phyloP scores from a whole-genome alignment of 352 stramenopile genomes.

The Phytophthora uliginosa region DNA sequence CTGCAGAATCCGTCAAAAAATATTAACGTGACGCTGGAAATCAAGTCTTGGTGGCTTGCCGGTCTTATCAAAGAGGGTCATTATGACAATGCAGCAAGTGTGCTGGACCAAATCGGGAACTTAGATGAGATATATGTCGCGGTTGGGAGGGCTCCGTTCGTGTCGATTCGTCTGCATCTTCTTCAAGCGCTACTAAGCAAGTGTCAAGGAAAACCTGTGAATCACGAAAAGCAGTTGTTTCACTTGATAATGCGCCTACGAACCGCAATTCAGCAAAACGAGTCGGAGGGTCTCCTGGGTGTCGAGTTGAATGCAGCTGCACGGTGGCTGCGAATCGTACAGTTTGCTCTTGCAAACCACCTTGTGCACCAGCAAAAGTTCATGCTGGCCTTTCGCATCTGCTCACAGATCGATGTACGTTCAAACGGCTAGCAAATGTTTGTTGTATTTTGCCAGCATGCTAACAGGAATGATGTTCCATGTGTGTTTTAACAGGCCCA shows the following conservation, averaged over 20 bases:
- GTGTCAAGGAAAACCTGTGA: conserved; percentile 64
- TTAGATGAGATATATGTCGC: conserved; percentile 49
- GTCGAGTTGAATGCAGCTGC: conserved; percentile 41
- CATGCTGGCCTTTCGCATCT: conserved; percentile 69
- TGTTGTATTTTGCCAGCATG: background rate
- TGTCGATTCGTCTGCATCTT: conserved; percentile 67
- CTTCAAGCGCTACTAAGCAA: conserved; percentile 77
- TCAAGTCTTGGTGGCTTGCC: conserved; percentile 88
- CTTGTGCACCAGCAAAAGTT: conserved; percentile 82
- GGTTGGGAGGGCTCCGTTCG: conserved; percentile 44
- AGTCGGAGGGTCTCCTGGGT: conserved; percentile 41
- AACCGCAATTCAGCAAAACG: conserved; percentile 37
- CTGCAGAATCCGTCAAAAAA: conserved; percentile 68
- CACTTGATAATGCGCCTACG: conserved; percentile 57
- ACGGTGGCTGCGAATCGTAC: conserved; percentile 66
- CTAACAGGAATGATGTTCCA: background rate
- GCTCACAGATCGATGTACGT: conserved; percentile 73
- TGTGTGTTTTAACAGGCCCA: conserved; percentile 40
- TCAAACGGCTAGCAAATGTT: background rate
- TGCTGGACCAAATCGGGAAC: conserved; percentile 82
- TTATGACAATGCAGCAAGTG: conserved; percentile 78
- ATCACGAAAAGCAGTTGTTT: conserved; percentile 79
- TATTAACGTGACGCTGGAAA: conserved; percentile 58
- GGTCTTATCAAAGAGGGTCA: conserved; percentile 83
- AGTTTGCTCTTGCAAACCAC: conserved; percentile 80